Percentiles rank a stretch among this genome's conserved stretches.
Conservation (phyloP, 1,284 basidiomycete genomes). For the Xerocomus cyaneibrunnescens region DNA sequence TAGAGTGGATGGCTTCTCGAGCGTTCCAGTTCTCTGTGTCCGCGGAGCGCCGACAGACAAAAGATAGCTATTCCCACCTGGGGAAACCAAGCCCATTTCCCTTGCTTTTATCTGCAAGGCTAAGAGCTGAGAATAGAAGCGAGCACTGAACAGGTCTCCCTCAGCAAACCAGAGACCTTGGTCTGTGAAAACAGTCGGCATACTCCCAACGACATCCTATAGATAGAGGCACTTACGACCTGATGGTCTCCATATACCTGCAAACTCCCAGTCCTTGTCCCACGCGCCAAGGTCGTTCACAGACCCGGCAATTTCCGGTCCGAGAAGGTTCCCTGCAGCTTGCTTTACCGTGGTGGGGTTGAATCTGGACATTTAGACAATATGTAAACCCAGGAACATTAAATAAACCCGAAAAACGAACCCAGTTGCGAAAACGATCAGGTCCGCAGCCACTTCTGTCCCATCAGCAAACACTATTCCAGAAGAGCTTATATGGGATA, state of each 20-base stretch:
- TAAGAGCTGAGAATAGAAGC: slow-evolving; percentile 10
- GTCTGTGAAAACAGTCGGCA: neutral
- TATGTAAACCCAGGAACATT: neutral
- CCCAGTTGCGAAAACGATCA: slow-evolving; percentile 1
- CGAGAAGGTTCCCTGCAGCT: slow-evolving; percentile 9
- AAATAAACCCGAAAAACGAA: neutral
- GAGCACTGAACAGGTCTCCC: neutral
- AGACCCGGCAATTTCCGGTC: slow-evolving; percentile 4
- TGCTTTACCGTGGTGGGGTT: slow-evolving; percentile 10
- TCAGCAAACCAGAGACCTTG: slow-evolving; percentile 15
- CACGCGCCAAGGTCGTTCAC: slow-evolving; percentile 17
- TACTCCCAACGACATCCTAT: neutral
- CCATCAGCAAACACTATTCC: slow-evolving; percentile 30
- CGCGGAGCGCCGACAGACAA: neutral
- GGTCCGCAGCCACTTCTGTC: slow-evolving; percentile 24
- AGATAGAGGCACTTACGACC: slow-evolving; percentile 7
- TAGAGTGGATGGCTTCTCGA: too few species aligned
- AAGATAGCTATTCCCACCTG: neutral
- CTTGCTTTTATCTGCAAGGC: slow-evolving; percentile 14
- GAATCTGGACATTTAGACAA: neutral
- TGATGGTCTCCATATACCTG: slow-evolving; percentile 15
- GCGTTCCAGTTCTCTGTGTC: neutral
- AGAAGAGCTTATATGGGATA: slow-evolving; percentile 16
- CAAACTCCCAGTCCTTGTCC: slow-evolving; percentile 14
- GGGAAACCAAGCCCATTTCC: slow-evolving; percentile 7